These are phyloP conservation scores for Actinomortierella ambigua DNA, from an alignment of 371 early-diverging fungal genomes.

Conservation along the genomic window DNA sequence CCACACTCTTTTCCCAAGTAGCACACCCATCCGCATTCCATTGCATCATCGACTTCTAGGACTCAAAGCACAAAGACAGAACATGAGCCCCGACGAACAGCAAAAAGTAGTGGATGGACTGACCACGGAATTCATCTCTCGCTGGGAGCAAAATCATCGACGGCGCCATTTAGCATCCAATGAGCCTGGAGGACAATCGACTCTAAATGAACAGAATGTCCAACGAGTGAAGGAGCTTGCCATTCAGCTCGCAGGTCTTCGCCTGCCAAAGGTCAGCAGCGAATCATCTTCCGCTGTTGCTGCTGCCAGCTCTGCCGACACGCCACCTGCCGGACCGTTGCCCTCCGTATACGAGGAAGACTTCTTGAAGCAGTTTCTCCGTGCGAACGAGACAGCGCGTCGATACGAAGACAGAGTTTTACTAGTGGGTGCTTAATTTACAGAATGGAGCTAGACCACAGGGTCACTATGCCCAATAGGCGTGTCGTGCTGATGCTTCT, in stretches of 20 bases:
- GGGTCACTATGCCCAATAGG: too few species aligned
- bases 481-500: background rate
- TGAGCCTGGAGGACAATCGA: too few species aligned
- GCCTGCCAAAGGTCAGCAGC: background rate
- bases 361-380: constrained; percentile 7
- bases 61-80: too few species aligned
- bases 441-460: too few species aligned
- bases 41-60: too few species aligned
- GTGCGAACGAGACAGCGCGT: constrained; percentile 35
- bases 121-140: too few species aligned
- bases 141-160: too few species aligned
- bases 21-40: too few species aligned
- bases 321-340: constrained; percentile 3
- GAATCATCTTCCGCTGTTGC: background rate
- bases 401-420: constrained; percentile 50
- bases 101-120: too few species aligned
- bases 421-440: constrained; percentile 51
- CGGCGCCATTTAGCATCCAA: too few species aligned
- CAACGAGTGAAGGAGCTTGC: constrained; percentile 4
- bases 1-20: too few species aligned
- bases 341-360: constrained; percentile 30
- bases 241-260: background rate
- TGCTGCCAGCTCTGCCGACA: background rate
- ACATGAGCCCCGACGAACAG: too few species aligned
- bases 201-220: constrained; percentile 4